These are phyloP conservation scores for Dryadomyces quercivorus DNA, from an alignment of 2,329 filamentous ascomycete genomes.

Conservation along the genomic window DNA sequence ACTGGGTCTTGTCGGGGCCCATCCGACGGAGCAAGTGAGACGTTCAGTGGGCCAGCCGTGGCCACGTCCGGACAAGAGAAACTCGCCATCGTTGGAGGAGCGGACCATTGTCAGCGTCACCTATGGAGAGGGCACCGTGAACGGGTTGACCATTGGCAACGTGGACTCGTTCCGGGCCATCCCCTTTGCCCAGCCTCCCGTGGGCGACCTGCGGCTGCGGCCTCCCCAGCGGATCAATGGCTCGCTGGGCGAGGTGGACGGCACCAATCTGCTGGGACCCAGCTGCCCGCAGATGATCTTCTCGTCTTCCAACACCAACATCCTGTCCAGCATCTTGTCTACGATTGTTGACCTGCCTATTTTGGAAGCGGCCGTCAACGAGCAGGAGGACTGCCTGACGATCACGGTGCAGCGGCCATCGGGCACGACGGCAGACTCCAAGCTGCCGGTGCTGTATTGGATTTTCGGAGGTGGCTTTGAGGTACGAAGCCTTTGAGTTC, in stretches of 20 bases:
- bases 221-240: constrained; percentile 50
- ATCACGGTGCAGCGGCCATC: constrained; percentile 47
- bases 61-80: background rate
- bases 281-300: constrained; percentile 64
- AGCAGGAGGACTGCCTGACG: constrained; percentile 52
- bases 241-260: constrained; percentile 47
- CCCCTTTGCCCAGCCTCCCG: constrained; percentile 60
- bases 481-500: constrained; percentile 4
- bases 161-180: constrained; percentile 65
- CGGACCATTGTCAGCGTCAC: constrained; percentile 2
- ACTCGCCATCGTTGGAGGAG: background rate
- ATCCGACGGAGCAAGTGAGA: background rate
- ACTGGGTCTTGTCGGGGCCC: background rate
- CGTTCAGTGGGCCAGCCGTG: background rate
- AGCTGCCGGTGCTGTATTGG: constrained; percentile 58
- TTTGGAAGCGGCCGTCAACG: constrained; percentile 39
- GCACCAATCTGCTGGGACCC: constrained; percentile 36
- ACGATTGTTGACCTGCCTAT: constrained; percentile 40
- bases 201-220: constrained; percentile 53
- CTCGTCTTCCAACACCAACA: constrained; percentile 33
- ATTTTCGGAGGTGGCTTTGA: constrained; percentile 59
- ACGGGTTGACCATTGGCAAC: constrained; percentile 9
- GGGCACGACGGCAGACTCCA: constrained; percentile 38
- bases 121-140: constrained; percentile 8
- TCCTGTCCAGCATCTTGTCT: constrained; percentile 32